Base-by-base conservation (phyloP, 129 eudicot genomes). In the Ambrosia trifida region DNA sequence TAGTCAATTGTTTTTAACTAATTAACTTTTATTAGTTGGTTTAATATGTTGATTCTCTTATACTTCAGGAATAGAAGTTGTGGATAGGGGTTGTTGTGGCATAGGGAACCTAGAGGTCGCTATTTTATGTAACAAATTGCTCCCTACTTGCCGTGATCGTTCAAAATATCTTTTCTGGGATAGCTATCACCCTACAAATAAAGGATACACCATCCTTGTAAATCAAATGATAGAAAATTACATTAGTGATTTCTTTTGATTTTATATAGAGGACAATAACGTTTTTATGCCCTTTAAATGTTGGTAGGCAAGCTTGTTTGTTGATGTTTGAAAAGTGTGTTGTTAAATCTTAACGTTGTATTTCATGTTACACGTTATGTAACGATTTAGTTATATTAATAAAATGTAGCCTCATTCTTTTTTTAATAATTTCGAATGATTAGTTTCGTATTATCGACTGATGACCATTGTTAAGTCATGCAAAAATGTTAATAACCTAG, bases 31-130 rank as follows among this genome's bases (percentile, higher is more conserved):
- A 58, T 36, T 17, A 11, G 60, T 4, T 14, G 4, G 14, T 70
- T 63, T 77, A 13, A 70, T 11, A 13, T 49, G 60, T 13, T 60
- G 13, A 41, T 4, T 87, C 12, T 77, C 72, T 69, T 33, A 57
- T 20, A 33, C 69, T 41, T 57, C 61, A 64, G 80, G 83, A 31
- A 2, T 69, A 36, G 64, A 52, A 69, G 63, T 52, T 52, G 74
- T 69, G 74, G 74, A 69, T 35, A 69, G 8, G 63, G 95, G 95
- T 12, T 85, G 95, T 30, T 85, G 95, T 68, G 91, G 95, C 49
- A 72, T 85, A 11, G 95, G 95, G 6, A 47, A 47, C 24, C 10
- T 88, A 32, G 91, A 88, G 72, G 86, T 78, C 0, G 40, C 83
- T 4, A 2, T 67, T 4, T 40, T 85, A 2, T 88, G 95, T 54